phyloP scores from a whole-genome alignment of 1,139 yeast genomes.

The Kazachstania sp. region DNA sequence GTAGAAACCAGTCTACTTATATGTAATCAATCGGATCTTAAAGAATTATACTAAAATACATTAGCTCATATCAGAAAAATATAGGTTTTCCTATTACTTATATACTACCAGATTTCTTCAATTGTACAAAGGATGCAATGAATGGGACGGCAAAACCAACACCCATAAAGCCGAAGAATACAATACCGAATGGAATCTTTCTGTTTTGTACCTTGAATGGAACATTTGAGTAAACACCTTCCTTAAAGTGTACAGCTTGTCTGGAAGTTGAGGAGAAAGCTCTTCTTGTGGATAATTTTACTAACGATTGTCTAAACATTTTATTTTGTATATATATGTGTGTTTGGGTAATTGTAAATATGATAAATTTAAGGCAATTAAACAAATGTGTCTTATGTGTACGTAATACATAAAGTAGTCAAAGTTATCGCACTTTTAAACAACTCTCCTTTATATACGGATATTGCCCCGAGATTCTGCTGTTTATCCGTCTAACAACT shows the following conservation, averaged over 20 bases:
- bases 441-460: too few relatives aligned
- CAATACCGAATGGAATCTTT: constrained; percentile 75
- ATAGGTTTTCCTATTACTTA: neutral
- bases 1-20: too few relatives aligned
- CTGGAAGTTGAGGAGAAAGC: constrained; percentile 16
- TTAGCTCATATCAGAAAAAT: too few relatives aligned
- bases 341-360: too few relatives aligned
- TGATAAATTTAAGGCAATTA: too few relatives aligned
- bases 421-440: too few relatives aligned
- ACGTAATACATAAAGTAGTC: too few relatives aligned
- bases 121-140: constrained; percentile 57
- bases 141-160: constrained; percentile 57
- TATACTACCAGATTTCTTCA: constrained; percentile 61
- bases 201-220: constrained; percentile 93
- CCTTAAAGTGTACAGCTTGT: constrained; percentile 46
- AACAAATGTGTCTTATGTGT: too few relatives aligned
- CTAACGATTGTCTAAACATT: constrained; percentile 30
- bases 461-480: too few relatives aligned
- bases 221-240: constrained; percentile 83
- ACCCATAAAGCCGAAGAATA: constrained; percentile 75
- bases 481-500: too few relatives aligned
- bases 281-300: constrained; percentile 17
- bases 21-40: too few relatives aligned
- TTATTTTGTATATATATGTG: neutral
- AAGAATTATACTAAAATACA: too few relatives aligned